A percentile compares a stretch with the other conserved stretches of the same genome.
Conservation (phyloP, 2,329 filamentous ascomycete species). For the Sporothrix curviconia region DNA sequence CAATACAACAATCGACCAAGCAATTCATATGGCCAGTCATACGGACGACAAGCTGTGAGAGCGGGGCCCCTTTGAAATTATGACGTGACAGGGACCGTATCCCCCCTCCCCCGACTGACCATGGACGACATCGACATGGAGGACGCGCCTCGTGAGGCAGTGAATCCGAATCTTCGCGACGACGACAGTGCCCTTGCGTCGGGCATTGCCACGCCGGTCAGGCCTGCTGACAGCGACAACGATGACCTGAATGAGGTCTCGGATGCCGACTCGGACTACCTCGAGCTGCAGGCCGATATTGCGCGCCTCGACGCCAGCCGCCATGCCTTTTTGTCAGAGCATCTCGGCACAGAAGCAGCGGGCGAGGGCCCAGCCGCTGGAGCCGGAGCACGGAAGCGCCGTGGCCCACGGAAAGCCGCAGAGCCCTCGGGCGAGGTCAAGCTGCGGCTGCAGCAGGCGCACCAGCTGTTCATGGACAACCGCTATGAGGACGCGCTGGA, state of each 20-base stretch:
- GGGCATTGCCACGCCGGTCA: neutral
- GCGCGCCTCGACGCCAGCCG: constrained; percentile 32
- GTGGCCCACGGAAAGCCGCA: constrained; percentile 52
- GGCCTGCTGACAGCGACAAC: constrained; percentile 14
- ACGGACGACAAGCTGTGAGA: neutral
- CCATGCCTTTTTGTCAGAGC: constrained; percentile 29
- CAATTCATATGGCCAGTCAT: neutral
- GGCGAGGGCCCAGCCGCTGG: neutral
- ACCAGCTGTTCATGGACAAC: constrained; percentile 57
- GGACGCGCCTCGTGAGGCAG: neutral
- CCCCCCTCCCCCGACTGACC: neutral
- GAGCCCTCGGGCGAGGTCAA: constrained; percentile 69
- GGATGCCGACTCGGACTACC: constrained; percentile 37
- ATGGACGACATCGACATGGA: constrained; percentile 4
- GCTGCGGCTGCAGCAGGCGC: constrained; percentile 58
- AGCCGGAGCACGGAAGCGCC: constrained; percentile 22
- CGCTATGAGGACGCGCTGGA: constrained; percentile 55
- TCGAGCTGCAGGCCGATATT: constrained; percentile 34
- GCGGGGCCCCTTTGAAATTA: neutral
- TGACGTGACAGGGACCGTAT: neutral
- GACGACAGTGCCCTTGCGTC: neutral
- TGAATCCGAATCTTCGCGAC: constrained; percentile 16
- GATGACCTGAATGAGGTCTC: constrained; percentile 23
- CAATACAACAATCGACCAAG: neutral
- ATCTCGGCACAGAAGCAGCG: constrained; percentile 18